These are phyloP conservation scores for Candida tetrigidarum DNA, from an alignment of 1,139 yeast genomes.

Conservation along the genomic window DNA sequence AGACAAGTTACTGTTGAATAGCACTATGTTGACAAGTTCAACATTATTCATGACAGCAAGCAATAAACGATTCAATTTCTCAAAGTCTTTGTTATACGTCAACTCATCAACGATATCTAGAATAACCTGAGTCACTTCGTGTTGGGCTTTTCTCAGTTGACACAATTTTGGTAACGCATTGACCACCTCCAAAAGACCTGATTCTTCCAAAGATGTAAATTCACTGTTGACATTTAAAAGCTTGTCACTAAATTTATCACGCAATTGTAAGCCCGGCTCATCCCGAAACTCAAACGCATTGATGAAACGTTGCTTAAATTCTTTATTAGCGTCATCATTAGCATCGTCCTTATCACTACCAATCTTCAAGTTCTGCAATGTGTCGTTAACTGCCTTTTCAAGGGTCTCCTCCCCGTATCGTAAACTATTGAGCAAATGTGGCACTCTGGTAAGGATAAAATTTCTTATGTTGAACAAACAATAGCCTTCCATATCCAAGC, in stretches of 20 bases:
- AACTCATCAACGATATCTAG: constrained; percentile 41
- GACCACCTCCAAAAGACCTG: constrained; percentile 49
- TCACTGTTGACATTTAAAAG: constrained; percentile 55
- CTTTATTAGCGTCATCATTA: too few relatives aligned
- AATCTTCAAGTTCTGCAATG: constrained; percentile 18
- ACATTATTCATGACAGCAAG: constrained; percentile 47
- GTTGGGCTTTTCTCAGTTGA: constrained; percentile 43
- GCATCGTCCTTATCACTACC: too few relatives aligned
- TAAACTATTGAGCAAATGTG: constrained; percentile 23
- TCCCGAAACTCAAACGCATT: constrained; percentile 29
- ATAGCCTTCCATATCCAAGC: constrained; percentile 18
- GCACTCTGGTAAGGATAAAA: constrained; percentile 36
- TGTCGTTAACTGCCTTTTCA: constrained; percentile 20
- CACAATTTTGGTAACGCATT: constrained; percentile 28
- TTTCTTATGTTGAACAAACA: constrained; percentile 36
- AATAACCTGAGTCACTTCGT: constrained; percentile 40
- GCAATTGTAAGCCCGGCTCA: constrained; percentile 18
- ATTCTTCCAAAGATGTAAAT: constrained; percentile 56
- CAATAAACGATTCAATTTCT: constrained; percentile 53
- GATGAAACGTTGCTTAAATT: constrained; percentile 60
- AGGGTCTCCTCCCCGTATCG: constrained; percentile 25
- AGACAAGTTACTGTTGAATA: constrained; percentile 32
- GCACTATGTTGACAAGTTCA: constrained; percentile 45
- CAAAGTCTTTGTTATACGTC: constrained; percentile 39
- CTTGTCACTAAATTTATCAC: constrained; percentile 31